Evolutionary conservation across 2,329 filamentous ascomycete genomes (phyloP), one percentile per base, ranked within the genome.

Genomic region (Trichoderma breve): DNA sequence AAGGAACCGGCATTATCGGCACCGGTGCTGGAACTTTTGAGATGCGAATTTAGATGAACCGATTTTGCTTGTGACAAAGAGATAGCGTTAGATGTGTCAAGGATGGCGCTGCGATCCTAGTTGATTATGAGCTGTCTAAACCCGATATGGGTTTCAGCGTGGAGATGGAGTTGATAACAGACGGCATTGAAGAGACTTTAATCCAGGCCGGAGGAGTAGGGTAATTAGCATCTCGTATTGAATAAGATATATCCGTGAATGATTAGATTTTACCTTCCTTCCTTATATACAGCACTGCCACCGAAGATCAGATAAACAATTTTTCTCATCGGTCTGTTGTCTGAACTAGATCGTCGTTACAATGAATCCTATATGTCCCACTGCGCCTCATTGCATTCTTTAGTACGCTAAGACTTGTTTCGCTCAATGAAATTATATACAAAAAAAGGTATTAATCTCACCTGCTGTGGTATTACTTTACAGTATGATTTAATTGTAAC

Each of bases 11-110:
- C 64, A 67, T 43, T 58, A 18, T 67, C 64, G 64, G 64, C 64
- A 67, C 64, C 8, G n/a, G 21, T 18, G 14, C 9, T 58, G 64
- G 64, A 58, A 67, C 64, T 67, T 67, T 67, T 67, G 64, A 67
- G 15, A 15, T 58, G 15, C 9, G 12, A 30, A 58, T 14, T n/a
- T 28, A 30, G 24, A 53, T 39, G n/a, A 11, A 21, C 30, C 4
- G 32, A 8, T 5, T 60, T 60, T 32, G 43, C 15, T 60, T 34
- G 55, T 30, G 7, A 32, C 26, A 32, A 32, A 34, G 9, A 53
- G 47, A 24, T 24, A 21, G 21, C 21, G n/a, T 24, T 24, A 21
- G 47, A 24, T 43, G 39, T 43, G 39, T 43, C 39, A 43, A 43
- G 7, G 36, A 39, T 39, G 36, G 36, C 36, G 36, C 36, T 18